phyloP scores from a whole-genome alignment of 805 yeast species.

The Teunomyces gatunensis region DNA sequence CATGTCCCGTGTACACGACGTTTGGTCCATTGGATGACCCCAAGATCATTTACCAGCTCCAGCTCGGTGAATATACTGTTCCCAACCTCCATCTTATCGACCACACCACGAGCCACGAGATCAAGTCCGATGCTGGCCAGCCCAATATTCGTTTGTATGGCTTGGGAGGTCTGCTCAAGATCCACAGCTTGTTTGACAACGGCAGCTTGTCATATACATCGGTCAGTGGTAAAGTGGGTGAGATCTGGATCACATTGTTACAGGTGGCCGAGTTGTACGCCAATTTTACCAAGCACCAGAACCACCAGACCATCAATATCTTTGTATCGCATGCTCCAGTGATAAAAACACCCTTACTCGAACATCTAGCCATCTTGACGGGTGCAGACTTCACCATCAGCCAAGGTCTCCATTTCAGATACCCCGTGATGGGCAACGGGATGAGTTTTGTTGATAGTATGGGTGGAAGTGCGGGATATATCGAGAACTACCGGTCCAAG shows the following conservation, averaged over 20 bases:
- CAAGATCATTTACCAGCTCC: constrained; percentile 59
- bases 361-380: constrained; percentile 62
- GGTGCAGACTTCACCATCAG: constrained; percentile 72
- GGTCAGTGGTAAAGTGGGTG: constrained; percentile 44
- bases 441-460: constrained; percentile 57
- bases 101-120: constrained; percentile 47
- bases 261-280: constrained; percentile 63
- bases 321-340: constrained; percentile 72
- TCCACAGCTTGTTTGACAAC: constrained; percentile 61
- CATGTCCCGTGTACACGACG: constrained; percentile 73
- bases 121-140: constrained; percentile 39
- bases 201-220: constrained; percentile 17
- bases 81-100: constrained; percentile 63
- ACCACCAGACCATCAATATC: constrained; percentile 48
- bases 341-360: constrained; percentile 63
- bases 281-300: constrained; percentile 11
- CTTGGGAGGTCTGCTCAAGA: constrained; percentile 67
- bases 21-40: constrained; percentile 78
- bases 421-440: constrained; percentile 69
- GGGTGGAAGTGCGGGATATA: constrained; percentile 31
- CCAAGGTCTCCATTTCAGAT: constrained; percentile 70
- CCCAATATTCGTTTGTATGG: constrained; percentile 57
- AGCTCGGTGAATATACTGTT: constrained; percentile 49
- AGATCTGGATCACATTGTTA: constrained; percentile 68
- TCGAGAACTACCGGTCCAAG: constrained; percentile 62